Percentiles rank a stretch among this genome's conserved stretches.
Evolutionary conservation across 164 flowering plant species (phyloP).

Genomic region (Magnolia sinica): DNA sequence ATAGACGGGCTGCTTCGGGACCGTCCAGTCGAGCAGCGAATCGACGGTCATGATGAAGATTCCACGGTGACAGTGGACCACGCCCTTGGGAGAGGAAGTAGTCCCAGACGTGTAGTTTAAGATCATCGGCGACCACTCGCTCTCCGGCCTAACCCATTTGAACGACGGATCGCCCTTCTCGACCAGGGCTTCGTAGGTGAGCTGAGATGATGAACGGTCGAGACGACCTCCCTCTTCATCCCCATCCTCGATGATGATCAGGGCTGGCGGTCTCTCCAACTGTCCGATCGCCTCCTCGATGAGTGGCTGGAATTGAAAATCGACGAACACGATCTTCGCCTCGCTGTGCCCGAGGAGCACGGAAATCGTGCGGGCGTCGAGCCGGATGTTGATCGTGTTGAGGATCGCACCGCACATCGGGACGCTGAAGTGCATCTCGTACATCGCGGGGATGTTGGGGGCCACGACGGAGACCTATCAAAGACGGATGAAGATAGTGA

Average conservation of each 20-base stretch:
- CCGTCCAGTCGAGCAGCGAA: conserved; percentile 34
- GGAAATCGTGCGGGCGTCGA: conserved; percentile 36
- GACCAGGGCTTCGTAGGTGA: conserved; percentile 33
- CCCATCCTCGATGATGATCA: conserved; percentile 29
- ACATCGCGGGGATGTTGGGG: conserved; percentile 43
- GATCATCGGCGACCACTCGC: conserved; percentile 45
- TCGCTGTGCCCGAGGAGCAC: conserved; percentile 30
- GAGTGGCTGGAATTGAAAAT: conserved; percentile 10
- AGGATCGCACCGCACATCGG: conserved; percentile 41
- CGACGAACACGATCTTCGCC: conserved; percentile 31
- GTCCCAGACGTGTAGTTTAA: conserved; percentile 62
- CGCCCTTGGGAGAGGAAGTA: conserved; percentile 55
- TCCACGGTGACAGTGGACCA: conserved; percentile 52
- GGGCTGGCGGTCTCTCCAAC: conserved; percentile 11
- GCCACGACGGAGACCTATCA: conserved; percentile 26
- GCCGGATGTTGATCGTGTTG: conserved; percentile 32
- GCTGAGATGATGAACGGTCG: too few relatives aligned
- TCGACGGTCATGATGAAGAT: conserved; percentile 26
- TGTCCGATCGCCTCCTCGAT: conserved; percentile 31
- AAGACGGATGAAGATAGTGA: neutral
- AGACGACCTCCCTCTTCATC: conserved; percentile 5
- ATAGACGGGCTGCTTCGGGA: conserved; percentile 35
- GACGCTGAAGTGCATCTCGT: conserved; percentile 39
- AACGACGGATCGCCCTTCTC: conserved; percentile 34
- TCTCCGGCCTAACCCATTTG: conserved; percentile 35